These are phyloP conservation scores for Talaromyces sp. DNA, from an alignment of 2,329 filamentous ascomycete species.

Conservation along the genomic window DNA sequence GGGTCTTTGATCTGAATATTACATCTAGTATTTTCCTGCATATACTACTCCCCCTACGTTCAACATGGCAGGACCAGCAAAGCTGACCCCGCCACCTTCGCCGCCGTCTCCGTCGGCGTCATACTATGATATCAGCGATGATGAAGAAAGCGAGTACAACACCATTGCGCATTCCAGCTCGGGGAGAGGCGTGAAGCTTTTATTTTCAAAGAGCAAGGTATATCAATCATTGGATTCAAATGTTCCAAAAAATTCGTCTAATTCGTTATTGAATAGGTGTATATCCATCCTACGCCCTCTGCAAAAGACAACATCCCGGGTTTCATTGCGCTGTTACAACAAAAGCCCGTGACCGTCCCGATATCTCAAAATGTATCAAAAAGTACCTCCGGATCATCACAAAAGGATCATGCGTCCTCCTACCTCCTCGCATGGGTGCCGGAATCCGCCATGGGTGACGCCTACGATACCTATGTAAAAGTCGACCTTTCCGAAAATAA, in stretches of 20 bases:
- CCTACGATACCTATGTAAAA: slow-evolving; percentile 86
- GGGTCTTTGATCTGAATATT: neutral
- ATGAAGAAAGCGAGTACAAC: slow-evolving; percentile 92
- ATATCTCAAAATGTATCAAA: slow-evolving; percentile 35
- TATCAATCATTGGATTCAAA: neutral
- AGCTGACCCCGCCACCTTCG: slow-evolving; percentile 40
- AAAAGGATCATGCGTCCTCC: slow-evolving; percentile 58
- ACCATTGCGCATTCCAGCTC: slow-evolving; percentile 78
- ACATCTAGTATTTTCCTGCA: neutral
- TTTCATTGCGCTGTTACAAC: slow-evolving; percentile 88
- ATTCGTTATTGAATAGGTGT: slow-evolving; percentile 56
- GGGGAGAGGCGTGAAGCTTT: slow-evolving; percentile 81
- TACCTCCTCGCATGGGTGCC: slow-evolving; percentile 91
- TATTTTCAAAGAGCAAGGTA: slow-evolving; percentile 96
- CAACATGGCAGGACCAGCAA: slow-evolving; percentile 32
- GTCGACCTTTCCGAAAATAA: slow-evolving; percentile 83
- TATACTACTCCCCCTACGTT: neutral
- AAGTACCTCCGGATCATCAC: slow-evolving; percentile 39
- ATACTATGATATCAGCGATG: slow-evolving; percentile 94
- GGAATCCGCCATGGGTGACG: slow-evolving; percentile 80
- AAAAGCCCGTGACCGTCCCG: slow-evolving; percentile 58
- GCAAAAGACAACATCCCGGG: slow-evolving; percentile 94
- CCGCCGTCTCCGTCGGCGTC: slow-evolving; percentile 74
- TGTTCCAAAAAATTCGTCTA: neutral
- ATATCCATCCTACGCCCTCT: slow-evolving; percentile 89